Evolutionary conservation across 768 basidiomycete genomes (phyloP), one percentile per base, ranked within the genome.

Genomic region (Boletus vinaceobasis): DNA sequence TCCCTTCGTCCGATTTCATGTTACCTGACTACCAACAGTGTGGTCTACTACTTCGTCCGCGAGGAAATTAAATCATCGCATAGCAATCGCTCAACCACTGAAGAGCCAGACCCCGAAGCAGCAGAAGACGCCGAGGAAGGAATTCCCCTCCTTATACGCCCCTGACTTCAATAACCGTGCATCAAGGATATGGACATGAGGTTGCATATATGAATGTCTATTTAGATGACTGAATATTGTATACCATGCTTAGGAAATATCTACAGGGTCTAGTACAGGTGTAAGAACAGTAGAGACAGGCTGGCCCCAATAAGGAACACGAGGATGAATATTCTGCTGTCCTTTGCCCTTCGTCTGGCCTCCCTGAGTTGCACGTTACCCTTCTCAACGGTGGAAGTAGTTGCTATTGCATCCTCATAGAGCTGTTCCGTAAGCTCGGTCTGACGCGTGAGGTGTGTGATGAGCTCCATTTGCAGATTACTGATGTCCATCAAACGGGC

Each of bases 231-330:
- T 19, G 43, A 31, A 43, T 45, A 56, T 37, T 42, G 31, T 59
- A 59, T 49, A 35, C 39, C 46, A 37, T 54, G 33, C 33, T 47
- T 40, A 33, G 36, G 56, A 7, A 43, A 19, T 17, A 38, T 57
- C 46, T 43, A 58, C 27, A 32, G 29, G 31, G n/a, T 60, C 75
- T 74, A 91, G 73, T 97, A 98, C 72, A 88, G 87, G 71, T 98
- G 94, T 62, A 98, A 72, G 80, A 98, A 99, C 43, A 99, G 76
- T 59, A 99, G 70, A 45, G 92, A 93, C 60, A 97, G 71, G 70
- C 89, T 93, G 8, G 96, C 93, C 17, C 95, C 93, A 38, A 98
- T 76, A 52, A 99, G 80, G 73, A 99, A 98, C 21, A 97, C 75
- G 38, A 99, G 75, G 60, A 99, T 82, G 74, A 92, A 98, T 60